A percentile compares a stretch with the other conserved stretches of the same genome.
Conservation (phyloP, 2,329 filamentous ascomycete species). For the Chalara sp. region DNA sequence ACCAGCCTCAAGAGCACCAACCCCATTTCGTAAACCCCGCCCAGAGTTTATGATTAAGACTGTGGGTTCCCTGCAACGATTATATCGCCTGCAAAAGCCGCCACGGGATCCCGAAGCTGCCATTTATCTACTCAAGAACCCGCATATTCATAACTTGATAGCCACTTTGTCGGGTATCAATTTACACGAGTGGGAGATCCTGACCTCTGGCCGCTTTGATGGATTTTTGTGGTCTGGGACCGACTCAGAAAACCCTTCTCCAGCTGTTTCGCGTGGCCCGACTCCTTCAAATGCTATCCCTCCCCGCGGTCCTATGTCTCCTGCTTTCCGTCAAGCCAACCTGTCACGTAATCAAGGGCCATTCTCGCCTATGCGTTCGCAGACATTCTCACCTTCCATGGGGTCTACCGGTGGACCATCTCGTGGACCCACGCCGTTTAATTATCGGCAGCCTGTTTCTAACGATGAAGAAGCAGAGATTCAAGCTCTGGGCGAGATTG, state of each 20-base stretch:
- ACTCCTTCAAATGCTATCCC: conserved; percentile 45
- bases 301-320: conserved; percentile 28
- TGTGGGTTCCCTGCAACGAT: conserved; percentile 71
- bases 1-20: conserved; percentile 56
- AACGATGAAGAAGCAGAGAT: conserved; percentile 94
- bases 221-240: conserved; percentile 93
- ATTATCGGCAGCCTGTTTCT: conserved; percentile 58
- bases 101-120: conserved; percentile 83
- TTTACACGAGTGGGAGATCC: conserved; percentile 91
- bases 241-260: conserved; percentile 45
- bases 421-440: conserved; percentile 46
- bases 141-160: conserved; percentile 75
- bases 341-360: conserved; percentile 24
- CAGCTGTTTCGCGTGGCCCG: conserved; percentile 40
- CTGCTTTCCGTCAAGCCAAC: conserved; percentile 10
- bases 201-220: conserved; percentile 89
- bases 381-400: conserved; percentile 23
- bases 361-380: conserved; percentile 22
- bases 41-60: conserved; percentile 70
- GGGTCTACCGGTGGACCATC: conserved; percentile 29
- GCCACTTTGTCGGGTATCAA: conserved; percentile 84
- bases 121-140: conserved; percentile 79
- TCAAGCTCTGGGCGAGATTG: conserved; percentile 80
- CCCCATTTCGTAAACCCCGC: conserved; percentile 57
- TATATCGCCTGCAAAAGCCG: conserved; percentile 67